These are phyloP conservation scores for Lepiota brunneoincarnata DNA, from an alignment of 768 basidiomycete genomes.

Conservation along the genomic window DNA sequence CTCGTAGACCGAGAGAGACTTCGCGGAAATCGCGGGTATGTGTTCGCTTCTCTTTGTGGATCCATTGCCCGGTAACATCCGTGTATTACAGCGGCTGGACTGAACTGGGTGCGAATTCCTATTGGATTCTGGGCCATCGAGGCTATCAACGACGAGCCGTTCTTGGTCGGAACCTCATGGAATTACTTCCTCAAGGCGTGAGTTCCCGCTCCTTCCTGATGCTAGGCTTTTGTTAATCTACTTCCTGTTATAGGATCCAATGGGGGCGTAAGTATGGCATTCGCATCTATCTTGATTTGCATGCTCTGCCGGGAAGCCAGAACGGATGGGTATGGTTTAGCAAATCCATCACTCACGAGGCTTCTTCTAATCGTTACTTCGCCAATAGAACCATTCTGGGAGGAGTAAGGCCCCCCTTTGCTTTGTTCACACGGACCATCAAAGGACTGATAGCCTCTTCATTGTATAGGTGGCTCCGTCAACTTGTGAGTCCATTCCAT, in stretches of 20 bases:
- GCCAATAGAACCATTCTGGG: slow-evolving; percentile 37
- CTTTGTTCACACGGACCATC: slow-evolving; percentile 12
- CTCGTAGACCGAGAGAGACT: slow-evolving; percentile 32
- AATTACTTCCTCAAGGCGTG: slow-evolving; percentile 52
- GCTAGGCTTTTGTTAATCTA: slow-evolving; percentile 12
- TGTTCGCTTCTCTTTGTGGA: neutral
- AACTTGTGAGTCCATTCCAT: slow-evolving; percentile 49
- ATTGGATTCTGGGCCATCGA: slow-evolving; percentile 90
- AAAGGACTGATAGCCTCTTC: slow-evolving; percentile 6
- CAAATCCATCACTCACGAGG: slow-evolving; percentile 5
- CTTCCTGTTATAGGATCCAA: slow-evolving; percentile 47
- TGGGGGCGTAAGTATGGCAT: slow-evolving; percentile 96
- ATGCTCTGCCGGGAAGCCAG: slow-evolving; percentile 70
- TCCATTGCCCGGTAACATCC: slow-evolving; percentile 56
- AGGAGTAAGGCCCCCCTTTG: slow-evolving; percentile 22
- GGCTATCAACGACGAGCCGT: slow-evolving; percentile 72
- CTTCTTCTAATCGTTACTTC: slow-evolving; percentile 13
- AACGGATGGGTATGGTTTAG: slow-evolving; percentile 66
- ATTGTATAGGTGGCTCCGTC: slow-evolving; percentile 45
- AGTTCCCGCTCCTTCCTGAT: slow-evolving; percentile 15
- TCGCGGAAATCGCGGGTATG: slow-evolving; percentile 34
- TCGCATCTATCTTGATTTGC: slow-evolving; percentile 82
- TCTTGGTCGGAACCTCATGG: slow-evolving; percentile 77
- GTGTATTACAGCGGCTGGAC: slow-evolving; percentile 54
- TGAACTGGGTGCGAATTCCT: slow-evolving; percentile 86